Percentiles rank a stretch among this genome's conserved stretches.
phyloP scores from a whole-genome alignment of 208 protist species.

The Vickermania ingenoplastis region DNA sequence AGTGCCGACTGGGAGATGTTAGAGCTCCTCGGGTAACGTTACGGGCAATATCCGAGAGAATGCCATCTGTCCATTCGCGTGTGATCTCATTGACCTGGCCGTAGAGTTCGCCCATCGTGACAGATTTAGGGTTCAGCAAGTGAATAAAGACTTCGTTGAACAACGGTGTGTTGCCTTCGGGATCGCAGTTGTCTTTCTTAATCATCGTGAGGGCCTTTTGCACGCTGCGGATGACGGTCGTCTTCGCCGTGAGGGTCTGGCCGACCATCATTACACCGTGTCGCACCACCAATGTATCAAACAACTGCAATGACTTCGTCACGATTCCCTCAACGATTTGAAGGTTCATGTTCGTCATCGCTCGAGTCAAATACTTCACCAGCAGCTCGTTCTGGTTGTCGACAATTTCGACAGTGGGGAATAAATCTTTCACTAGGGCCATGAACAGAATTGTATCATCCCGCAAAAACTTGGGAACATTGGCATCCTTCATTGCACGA shows the following conservation, averaged over 20 bases:
- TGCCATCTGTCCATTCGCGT: slow-evolving; percentile 95
- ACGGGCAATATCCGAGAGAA: slow-evolving; percentile 92
- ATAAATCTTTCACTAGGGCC: slow-evolving; percentile 90
- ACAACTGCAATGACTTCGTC: slow-evolving; percentile 89
- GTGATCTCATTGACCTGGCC: slow-evolving; percentile 94
- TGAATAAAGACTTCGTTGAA: slow-evolving; percentile 79
- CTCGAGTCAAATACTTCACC: slow-evolving; percentile 52
- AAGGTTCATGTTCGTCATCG: slow-evolving; percentile 59
- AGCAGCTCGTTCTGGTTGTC: slow-evolving; percentile 76
- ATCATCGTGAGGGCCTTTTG: slow-evolving; percentile 71
- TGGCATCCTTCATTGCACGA: slow-evolving; percentile 90
- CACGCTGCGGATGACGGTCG: slow-evolving; percentile 72
- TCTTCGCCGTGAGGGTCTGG: slow-evolving; percentile 93
- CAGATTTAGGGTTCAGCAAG: slow-evolving; percentile 93
- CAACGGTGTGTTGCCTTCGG: slow-evolving; percentile 46
- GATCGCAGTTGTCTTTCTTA: slow-evolving; percentile 62
- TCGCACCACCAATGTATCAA: slow-evolving; percentile 88
- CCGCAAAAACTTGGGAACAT: slow-evolving; percentile 93
- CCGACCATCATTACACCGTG: slow-evolving; percentile 95
- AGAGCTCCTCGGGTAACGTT: slow-evolving; percentile 68
- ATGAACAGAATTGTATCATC: slow-evolving; percentile 92
- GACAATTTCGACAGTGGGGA: slow-evolving; percentile 81
- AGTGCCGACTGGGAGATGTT: slow-evolving; percentile 78
- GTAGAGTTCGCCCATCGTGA: slow-evolving; percentile 96
- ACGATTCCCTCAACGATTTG: slow-evolving; percentile 83